A percentile compares a stretch with the other conserved stretches of the same genome.
Conservation (phyloP, 768 basidiomycete species). For the Russula vinacea region DNA sequence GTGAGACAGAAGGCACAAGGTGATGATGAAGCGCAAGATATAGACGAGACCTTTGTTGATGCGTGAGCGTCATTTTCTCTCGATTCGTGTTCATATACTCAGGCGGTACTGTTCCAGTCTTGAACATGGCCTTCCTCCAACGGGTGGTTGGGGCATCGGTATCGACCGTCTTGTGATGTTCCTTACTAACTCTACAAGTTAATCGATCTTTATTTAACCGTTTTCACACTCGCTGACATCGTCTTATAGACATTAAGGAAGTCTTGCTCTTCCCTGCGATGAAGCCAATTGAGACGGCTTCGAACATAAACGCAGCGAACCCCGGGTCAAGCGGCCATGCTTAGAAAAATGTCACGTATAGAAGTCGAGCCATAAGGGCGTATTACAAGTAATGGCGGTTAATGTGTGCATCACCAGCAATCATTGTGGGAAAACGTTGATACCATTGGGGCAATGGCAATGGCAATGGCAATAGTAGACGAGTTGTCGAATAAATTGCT, state of each 20-base stretch:
- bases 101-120: constrained; percentile 49
- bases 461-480: not conserved
- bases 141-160: constrained; percentile 96
- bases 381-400: constrained; percentile 8
- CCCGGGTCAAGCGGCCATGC: constrained; percentile 36
- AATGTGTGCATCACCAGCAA: constrained; percentile 5
- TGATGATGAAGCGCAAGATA: constrained; percentile 96
- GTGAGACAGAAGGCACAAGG: constrained; percentile 91
- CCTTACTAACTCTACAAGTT: constrained; percentile 92
- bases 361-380: not conserved
- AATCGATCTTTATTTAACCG: constrained; percentile 33
- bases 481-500: not conserved
- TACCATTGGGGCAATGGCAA: not conserved
- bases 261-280: constrained; percentile 96
- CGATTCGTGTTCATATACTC: not conserved
- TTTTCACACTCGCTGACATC: constrained; percentile 17
- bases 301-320: constrained; percentile 38
- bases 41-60: constrained; percentile 94
- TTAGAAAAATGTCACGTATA: constrained; percentile 13
- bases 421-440: not conserved
- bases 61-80: constrained; percentile 57
- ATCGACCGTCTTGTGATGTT: constrained; percentile 98
- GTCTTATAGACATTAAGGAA: constrained; percentile 82
- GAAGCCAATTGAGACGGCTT: constrained; percentile 69
- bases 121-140: constrained; percentile 96